Evolutionary conservation across 1,284 basidiomycete genomes (phyloP).

Genomic region (Marasmius sp.): DNA sequence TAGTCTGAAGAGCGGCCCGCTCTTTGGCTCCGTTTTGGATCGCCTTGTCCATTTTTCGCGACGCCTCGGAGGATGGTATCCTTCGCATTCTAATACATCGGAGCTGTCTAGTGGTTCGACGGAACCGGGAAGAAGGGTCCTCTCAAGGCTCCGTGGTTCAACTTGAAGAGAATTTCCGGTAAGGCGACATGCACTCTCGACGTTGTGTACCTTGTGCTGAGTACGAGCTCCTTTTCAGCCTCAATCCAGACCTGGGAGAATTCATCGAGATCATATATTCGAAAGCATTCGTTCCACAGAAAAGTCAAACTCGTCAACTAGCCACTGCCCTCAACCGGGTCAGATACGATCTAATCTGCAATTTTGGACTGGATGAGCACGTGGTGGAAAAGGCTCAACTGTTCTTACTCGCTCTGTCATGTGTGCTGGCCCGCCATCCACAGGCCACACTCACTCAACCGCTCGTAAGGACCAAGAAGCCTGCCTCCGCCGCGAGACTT

Average conservation of each 20-base stretch:
- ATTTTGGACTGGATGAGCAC: constrained; percentile 20
- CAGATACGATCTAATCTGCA: constrained; percentile 17
- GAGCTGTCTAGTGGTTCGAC: background rate
- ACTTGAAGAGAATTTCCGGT: constrained; percentile 49
- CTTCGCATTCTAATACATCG: constrained; percentile 14
- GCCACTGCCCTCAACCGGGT: constrained; percentile 33
- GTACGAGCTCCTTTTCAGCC: constrained; percentile 22
- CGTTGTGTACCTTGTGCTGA: background rate
- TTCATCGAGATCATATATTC: constrained; percentile 51
- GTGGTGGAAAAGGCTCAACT: constrained; percentile 27
- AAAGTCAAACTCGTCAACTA: constrained; percentile 39
- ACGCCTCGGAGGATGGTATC: constrained; percentile 16
- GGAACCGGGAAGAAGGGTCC: constrained; percentile 7
- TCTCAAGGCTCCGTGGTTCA: constrained; percentile 42
- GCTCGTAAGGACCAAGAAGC: background rate
- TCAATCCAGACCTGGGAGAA: constrained; percentile 49
- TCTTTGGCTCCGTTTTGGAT: constrained; percentile 50
- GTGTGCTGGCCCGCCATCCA: constrained; percentile 38
- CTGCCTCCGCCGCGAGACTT: too few relatives aligned
- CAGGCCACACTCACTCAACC: constrained; percentile 35
- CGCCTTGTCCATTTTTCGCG: constrained; percentile 35
- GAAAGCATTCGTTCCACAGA: constrained; percentile 45
- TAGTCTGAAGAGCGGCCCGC: constrained; percentile 30
- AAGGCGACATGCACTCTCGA: background rate
- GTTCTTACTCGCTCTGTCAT: constrained; percentile 37